A percentile compares a stretch with the other conserved stretches of the same genome.
These are phyloP conservation scores for Rhizopogon vulgaris DNA, from an alignment of 768 basidiomycete genomes.

Conservation along the genomic window DNA sequence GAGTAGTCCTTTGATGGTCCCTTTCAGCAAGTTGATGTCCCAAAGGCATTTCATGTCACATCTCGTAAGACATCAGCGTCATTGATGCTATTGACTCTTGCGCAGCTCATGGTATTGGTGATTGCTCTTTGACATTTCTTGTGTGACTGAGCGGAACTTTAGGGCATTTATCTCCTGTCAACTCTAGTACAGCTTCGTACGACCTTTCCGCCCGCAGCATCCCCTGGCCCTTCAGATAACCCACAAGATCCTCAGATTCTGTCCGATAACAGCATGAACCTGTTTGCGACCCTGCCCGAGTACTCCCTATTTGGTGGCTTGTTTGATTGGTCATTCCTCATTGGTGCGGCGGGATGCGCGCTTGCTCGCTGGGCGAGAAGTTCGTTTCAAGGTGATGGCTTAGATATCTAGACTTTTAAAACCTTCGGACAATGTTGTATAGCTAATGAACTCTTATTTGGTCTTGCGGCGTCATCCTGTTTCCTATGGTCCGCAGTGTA, in stretches of 20 bases:
- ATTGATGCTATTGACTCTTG: conserved; percentile 68
- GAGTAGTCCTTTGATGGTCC: conserved; percentile 11
- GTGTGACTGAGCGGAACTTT: background rate
- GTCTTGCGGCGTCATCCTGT: too few species aligned
- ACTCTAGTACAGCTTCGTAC: conserved; percentile 79
- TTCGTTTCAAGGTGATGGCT: conserved; percentile 14
- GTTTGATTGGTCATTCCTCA: conserved; percentile 69
- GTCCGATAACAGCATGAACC: conserved; percentile 30
- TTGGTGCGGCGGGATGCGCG: conserved; percentile 45
- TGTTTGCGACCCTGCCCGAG: conserved; percentile 68
- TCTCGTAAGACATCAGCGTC: conserved; percentile 68
- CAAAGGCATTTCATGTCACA: conserved; percentile 54
- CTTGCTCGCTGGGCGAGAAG: conserved; percentile 50
- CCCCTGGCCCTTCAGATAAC: conserved; percentile 7
- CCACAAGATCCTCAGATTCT: conserved; percentile 1
- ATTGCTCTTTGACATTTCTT: background rate
- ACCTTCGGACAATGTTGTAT: background rate
- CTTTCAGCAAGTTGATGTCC: background rate
- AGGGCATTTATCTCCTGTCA: conserved; percentile 82
- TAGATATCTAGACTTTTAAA: conserved; percentile 7
- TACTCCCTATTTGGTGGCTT: conserved; percentile 69
- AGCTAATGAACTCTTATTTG: too few species aligned
- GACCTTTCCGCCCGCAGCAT: conserved; percentile 60
- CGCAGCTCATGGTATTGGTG: conserved; percentile 69
- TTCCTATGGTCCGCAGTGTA: too few species aligned